These are phyloP conservation scores for Helminthosporium solani DNA, from an alignment of 2,329 filamentous ascomycete species.

Conservation along the genomic window DNA sequence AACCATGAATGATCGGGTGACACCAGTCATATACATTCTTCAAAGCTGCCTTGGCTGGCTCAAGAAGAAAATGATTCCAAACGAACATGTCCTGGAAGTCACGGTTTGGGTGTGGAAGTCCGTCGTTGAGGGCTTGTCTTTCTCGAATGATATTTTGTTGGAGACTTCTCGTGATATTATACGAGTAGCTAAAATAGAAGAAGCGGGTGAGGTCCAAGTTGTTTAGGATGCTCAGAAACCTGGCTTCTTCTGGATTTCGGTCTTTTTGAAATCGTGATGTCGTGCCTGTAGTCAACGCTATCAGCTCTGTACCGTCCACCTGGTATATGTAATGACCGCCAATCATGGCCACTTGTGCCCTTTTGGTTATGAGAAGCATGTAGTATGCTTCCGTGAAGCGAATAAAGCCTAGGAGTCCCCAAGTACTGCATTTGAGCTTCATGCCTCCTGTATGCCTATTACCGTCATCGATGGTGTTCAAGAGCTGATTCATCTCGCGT, in stretches of 20 bases:
- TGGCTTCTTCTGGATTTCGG: conserved; percentile 81
- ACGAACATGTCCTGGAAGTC: conserved; percentile 95
- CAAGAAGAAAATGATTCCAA: conserved; percentile 89
- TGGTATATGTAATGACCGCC: conserved; percentile 96
- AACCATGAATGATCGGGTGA: conserved; percentile 90
- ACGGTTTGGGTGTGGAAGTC: conserved; percentile 59
- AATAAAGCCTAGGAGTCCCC: conserved; percentile 94
- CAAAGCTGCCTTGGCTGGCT: conserved; percentile 68
- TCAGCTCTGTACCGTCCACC: conserved; percentile 87
- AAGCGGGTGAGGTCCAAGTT: conserved; percentile 87
- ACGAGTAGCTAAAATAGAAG: conserved; percentile 98
- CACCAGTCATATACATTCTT: conserved; percentile 94
- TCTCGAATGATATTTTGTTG: conserved; percentile 90
- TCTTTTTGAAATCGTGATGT: conserved; percentile 72
- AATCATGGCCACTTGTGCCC: conserved; percentile 92
- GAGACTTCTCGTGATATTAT: conserved; percentile 88
- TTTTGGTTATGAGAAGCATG: conserved; percentile 94
- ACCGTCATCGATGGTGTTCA: conserved; percentile 92
- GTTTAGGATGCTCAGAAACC: conserved; percentile 84
- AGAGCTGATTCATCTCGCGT: conserved; percentile 87
- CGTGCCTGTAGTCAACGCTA: conserved; percentile 75
- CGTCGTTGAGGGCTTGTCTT: conserved; percentile 67
- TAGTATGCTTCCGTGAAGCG: conserved; percentile 95
- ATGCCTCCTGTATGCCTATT: conserved; percentile 89
- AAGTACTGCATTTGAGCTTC: conserved; percentile 84